Base-by-base conservation (phyloP, 495 filamentous ascomycete species). In the Xylaria telfairii region DNA sequence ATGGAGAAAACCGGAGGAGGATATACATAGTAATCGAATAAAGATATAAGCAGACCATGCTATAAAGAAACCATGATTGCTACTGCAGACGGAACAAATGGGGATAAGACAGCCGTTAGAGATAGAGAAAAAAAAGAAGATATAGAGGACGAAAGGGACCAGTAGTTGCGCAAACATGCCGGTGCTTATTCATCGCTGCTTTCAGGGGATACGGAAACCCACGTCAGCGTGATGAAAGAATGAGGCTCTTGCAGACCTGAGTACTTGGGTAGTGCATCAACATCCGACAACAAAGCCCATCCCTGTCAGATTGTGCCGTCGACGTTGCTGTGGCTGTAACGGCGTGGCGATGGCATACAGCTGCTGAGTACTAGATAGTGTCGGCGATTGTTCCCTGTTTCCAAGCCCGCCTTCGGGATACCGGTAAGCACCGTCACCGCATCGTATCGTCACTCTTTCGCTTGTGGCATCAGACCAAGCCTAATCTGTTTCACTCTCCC, bases 171-270 rank as follows among this genome's bases (percentile, higher is more conserved):
- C 39, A 42, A 42, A 42, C 37, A 21, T 62, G 37, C 34, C 59
- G 59, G 59, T 42, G 59, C 59, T 62, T 41, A 42, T 62, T 62
- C 59, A 62, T 62, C 59, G 37, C 3, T 62, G 21, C 37, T 42
- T 42, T 42, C 26, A 21, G 17, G 26, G 39, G 46, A 65, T 39
- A 51, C 51, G 30, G 42, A 2, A 9, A 9, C 47, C 24, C 51
- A 59, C 54, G 39, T 47, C 54, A 60, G 34, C n/a, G 46, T 61
- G 37, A 60, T 6, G 39, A 30, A 57, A 28, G n/a, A 34, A 26
- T 68, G 66, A 68, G 67, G 67, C 67, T 69, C 67, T 69, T 51
- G 30, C n/a, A n/a, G n/a, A 44, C 57, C 26, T 26, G n/a, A 41
- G 59, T 26, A 59, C 3, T 8, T 24, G 9, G 49, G 3, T 3